Evolutionary conservation across 192 early-diverging fungal species (phyloP), one percentile per base, ranked within the genome.

Genomic region (Diversispora epigaea): DNA sequence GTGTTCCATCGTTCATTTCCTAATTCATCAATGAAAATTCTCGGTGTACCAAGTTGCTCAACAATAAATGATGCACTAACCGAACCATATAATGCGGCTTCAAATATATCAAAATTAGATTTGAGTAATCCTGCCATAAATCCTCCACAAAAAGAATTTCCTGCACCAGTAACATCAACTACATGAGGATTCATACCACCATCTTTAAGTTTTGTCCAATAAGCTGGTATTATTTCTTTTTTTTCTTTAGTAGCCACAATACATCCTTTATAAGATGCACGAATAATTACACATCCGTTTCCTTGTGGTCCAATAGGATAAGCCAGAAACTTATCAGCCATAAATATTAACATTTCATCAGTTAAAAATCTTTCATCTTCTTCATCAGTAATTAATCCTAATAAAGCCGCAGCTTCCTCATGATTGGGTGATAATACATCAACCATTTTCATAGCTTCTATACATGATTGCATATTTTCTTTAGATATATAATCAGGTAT

Each of bases 81-180:
- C 0, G 83, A 43, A 9, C 81, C 83, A 71, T 82, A 84, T 14
- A 79, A 49, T 1, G 79, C 63, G 11, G 81, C 79, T 25, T 76
- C 32, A 22, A 79, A 65, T 9, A 80, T 40, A 79, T 82, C 79
- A 32, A 60, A 44, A 32, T 80, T 72, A 4, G 77, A 71, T 19
- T 77, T 65, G 8, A 77, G 32, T 76, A 78, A 79, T 11, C 83
- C 79, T 41, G 70, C 77, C 25, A 71, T 75, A 43, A 77, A 78
- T 4, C 83, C 83, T 39, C 83, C 83, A 75, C 83, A 84, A 72
- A 83, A 84, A 17, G 81, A 70, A 76, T 84, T 84, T 4, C 83
- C 83, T 25, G 81, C 79, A 4, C 83, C 83, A 11, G 81, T 83
- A 0, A 84, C 83, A 77, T 84, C 83, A 2, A 65, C 39, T 10